Base-by-base conservation (phyloP, 345 rosid species). In the Trapa incisa region DNA sequence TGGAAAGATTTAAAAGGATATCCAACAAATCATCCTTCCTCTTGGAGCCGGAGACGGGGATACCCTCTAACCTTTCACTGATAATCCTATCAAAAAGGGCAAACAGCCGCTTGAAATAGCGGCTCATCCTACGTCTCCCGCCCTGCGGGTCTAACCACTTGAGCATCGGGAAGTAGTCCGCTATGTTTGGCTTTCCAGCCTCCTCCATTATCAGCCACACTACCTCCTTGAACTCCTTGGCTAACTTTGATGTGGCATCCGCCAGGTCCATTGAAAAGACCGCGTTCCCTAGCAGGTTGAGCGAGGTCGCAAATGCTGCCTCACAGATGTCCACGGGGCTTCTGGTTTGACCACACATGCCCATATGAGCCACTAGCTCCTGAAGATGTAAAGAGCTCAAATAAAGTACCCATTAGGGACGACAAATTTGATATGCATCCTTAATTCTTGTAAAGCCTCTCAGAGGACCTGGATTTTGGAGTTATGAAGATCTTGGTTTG, bases 151-250 rank as follows among this genome's bases (percentile, higher is more conserved):
- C 85, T 16, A 81, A 2, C 67, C 64, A 61, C 62, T 56, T 57
- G 4, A 84, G 76, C 38, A 38, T 8, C 2, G 81, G 83, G 61
- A 81, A 83, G 62, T 70, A 76, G 52, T 83, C 83, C 0, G 66
- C 73, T 37, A 83, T 15, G 74, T 80, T 80, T 2, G 84, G 82
- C 61, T 78, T 78, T 6, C 83, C 83, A 2, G 29, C 52, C 35
- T 74, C 77, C 16, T 5, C 71, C 75, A 65, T 70, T 17, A 77
- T 65, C n/a, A 14, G 0, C 77, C 68, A 15, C 9, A 60, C 56
- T 11, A 62, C 13, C 61, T 68, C 61, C 68, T 78, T 74, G 16
- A 80, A 70, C 68, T 73, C 77, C 42, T 47, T 56, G 0, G 45
- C 74, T 2, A 60, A 66, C 38, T 66, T 74, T 1, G 79, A 74